Percentiles rank a stretch among this genome's conserved stretches.
Conservation (phyloP, 257 asterid species). For the Osmanthus fragrans region DNA sequence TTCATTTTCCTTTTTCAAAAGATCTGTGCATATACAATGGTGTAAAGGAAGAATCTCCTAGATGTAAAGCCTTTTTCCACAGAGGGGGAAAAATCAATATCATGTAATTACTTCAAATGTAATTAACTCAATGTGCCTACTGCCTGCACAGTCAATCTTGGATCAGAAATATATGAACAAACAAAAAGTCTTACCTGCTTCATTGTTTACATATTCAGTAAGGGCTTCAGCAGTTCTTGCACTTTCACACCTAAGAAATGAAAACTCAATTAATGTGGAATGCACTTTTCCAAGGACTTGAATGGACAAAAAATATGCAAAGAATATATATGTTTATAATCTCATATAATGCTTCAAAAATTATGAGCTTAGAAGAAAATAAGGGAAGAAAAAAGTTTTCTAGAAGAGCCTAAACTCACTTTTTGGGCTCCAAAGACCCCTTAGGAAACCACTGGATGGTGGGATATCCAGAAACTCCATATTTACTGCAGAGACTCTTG, state of each 20-base stretch:
- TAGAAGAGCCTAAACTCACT: slow-evolving; percentile 46
- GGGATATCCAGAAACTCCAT: slow-evolving; percentile 90
- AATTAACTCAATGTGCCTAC: not conserved
- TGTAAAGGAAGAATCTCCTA: not conserved
- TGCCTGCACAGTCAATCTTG: not conserved
- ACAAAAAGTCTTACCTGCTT: slow-evolving; percentile 59
- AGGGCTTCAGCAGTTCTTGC: slow-evolving; percentile 77
- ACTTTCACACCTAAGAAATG: slow-evolving; percentile 67
- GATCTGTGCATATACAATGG: not conserved
- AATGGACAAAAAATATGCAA: not conserved
- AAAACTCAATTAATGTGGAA: slow-evolving; percentile 16
- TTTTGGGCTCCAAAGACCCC: slow-evolving; percentile 88
- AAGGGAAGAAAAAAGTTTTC: not conserved
- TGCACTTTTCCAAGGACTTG: not conserved
- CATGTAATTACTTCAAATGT: too few species aligned
- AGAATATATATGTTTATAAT: not conserved
- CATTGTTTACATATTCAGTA: slow-evolving; percentile 71
- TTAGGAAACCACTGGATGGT: slow-evolving; percentile 95
- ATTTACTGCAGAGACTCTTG: slow-evolving; percentile 75
- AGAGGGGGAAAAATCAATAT: too few species aligned
- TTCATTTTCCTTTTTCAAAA: too few species aligned
- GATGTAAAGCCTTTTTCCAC: not conserved
- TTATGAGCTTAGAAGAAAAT: slow-evolving; percentile 5
- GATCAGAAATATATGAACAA: not conserved
- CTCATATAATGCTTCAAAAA: not conserved